These are phyloP conservation scores for Solanum medicagineum DNA, from an alignment of 257 asterid genomes.

Conservation along the genomic window DNA sequence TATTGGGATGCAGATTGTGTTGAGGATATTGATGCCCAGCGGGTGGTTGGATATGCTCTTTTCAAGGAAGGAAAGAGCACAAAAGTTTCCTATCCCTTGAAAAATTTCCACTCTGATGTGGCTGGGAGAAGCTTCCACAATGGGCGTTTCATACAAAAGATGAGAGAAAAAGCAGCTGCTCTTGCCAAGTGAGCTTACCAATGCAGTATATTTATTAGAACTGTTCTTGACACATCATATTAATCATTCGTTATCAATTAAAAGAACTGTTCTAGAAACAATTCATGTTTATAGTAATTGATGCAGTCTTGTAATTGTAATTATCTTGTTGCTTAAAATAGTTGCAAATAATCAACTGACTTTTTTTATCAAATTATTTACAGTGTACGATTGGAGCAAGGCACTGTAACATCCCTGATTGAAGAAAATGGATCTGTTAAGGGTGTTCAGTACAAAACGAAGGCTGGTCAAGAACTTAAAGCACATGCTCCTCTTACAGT, in stretches of 20 bases:
- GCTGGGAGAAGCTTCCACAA: constrained; percentile 46
- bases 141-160: constrained; percentile 39
- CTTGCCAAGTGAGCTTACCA: constrained; percentile 26
- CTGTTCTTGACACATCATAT: neutral
- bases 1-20: constrained; percentile 28
- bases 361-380: neutral
- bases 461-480: constrained; percentile 19
- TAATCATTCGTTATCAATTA: neutral
- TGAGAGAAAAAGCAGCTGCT: constrained; percentile 37
- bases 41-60: constrained; percentile 41
- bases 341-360: neutral
- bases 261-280: neutral
- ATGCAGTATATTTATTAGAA: neutral
- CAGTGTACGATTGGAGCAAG: constrained; percentile 39
- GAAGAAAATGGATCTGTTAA: constrained; percentile 35
- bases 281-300: neutral
- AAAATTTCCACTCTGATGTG: constrained; percentile 23
- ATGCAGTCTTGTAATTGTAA: neutral
- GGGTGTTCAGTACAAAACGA: constrained; percentile 36
- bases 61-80: constrained; percentile 39
- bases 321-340: neutral
- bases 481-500: constrained; percentile 37
- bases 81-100: constrained; percentile 30
- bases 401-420: constrained; percentile 43
- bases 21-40: constrained; percentile 43